Percentiles rank a stretch among this genome's conserved stretches.
phyloP scores from a whole-genome alignment of 2,329 filamentous ascomycete genomes.

The Drechmeria coniospora region DNA sequence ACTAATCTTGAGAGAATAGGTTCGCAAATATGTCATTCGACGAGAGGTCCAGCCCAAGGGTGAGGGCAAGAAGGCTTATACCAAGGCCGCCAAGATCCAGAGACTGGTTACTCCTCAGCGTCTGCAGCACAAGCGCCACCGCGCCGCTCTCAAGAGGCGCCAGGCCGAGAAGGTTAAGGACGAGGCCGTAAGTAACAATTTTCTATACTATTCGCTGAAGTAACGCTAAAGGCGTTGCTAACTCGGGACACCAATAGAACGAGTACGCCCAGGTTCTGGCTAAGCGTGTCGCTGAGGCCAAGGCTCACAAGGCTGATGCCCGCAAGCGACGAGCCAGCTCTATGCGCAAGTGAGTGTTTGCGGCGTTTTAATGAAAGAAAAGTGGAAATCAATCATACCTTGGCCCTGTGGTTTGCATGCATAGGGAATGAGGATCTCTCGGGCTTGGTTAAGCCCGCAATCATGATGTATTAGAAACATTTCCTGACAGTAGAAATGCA shows the following conservation, averaged over 20 bases:
- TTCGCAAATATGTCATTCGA: constrained; percentile 99
- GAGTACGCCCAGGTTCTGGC: constrained; percentile 93
- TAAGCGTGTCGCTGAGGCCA: constrained; percentile 94
- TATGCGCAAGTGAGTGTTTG: constrained; percentile 62
- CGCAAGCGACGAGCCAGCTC: constrained; percentile 96
- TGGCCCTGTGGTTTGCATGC: constrained; percentile 22
- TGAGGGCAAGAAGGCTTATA: constrained; percentile 96
- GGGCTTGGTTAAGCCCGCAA: constrained; percentile 13
- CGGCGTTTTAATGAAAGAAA: constrained; percentile 20
- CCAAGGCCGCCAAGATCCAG: constrained; percentile 99
- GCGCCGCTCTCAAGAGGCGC: constrained; percentile 95
- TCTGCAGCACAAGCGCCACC: constrained; percentile 99
- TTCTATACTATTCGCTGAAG: background rate
- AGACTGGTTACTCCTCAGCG: constrained; percentile 98
- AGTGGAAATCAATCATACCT: constrained; percentile 19
- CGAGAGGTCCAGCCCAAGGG: constrained; percentile 94
- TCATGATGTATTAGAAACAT: constrained; percentile 24
- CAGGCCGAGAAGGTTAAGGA: constrained; percentile 96
- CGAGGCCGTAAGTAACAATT: constrained; percentile 83
- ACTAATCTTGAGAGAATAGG: constrained; percentile 40
- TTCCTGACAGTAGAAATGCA: constrained; percentile 18
- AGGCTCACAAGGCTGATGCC: constrained; percentile 81
- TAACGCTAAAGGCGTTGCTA: background rate
- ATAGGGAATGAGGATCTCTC: constrained; percentile 23
- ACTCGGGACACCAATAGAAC: constrained; percentile 46